Evolutionary conservation across 139 green algal genomes (phyloP).

Genomic region (Coelastrella sp.): DNA sequence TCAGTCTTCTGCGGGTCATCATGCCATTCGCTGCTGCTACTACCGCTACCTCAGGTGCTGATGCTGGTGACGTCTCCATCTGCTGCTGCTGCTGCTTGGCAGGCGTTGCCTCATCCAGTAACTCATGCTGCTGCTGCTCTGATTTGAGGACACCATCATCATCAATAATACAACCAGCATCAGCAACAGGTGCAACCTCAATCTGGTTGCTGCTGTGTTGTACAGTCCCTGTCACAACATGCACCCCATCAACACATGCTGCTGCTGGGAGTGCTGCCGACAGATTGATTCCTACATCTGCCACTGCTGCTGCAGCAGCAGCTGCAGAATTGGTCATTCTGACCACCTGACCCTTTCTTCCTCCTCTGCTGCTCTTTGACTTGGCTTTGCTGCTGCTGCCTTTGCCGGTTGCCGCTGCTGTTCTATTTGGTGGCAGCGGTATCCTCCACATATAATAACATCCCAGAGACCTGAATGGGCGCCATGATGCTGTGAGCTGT

Average conservation of each 20-base stretch:
- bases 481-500: constrained; percentile 57
- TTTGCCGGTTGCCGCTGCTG: constrained; percentile 7
- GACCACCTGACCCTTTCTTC: not conserved
- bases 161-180: no score
- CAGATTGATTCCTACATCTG: constrained; percentile 19
- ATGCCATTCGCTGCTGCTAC: not conserved
- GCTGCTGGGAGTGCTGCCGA: not conserved
- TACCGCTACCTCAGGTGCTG: not conserved
- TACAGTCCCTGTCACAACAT: not conserved
- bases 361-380: not conserved
- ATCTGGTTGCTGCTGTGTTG: not conserved
- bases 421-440: constrained; percentile 26
- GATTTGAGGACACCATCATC: not conserved
- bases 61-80: not conserved
- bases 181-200: not conserved
- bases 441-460: constrained; percentile 78
- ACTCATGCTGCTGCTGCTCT: not conserved
- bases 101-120: not conserved
- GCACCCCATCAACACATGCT: not conserved
- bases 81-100: constrained; percentile 35
- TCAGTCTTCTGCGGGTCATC: constrained; percentile 5
- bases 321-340: not conserved
- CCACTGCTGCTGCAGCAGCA: constrained; percentile 14
- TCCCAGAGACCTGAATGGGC: constrained; percentile 60
- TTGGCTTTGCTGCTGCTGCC: not conserved